Evolutionary conservation across 441 rosid genomes (phyloP).

Genomic region (Populus hybrid): DNA sequence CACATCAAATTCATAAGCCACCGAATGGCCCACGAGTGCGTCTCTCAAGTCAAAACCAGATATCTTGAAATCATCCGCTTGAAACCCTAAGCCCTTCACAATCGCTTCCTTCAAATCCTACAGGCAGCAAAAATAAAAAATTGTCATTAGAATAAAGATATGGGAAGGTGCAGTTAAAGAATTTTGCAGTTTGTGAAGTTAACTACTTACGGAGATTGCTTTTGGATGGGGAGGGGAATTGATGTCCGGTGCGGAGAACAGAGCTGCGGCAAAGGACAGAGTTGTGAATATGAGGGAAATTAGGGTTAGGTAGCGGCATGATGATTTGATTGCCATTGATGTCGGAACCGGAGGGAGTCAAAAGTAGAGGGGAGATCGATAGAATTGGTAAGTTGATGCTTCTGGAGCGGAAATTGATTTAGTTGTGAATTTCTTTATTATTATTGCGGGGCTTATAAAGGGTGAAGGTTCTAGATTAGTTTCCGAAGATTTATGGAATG

Average conservation of each 20-base stretch:
- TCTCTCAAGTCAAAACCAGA: conserved; percentile 79
- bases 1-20: conserved; percentile 74
- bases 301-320: conserved; percentile 15
- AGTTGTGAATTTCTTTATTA: background rate
- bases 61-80: conserved; percentile 62
- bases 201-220: conserved; percentile 59
- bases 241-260: conserved; percentile 37
- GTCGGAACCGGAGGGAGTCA: background rate
- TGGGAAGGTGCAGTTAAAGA: background rate
- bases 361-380: background rate
- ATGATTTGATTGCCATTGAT: conserved; percentile 23
- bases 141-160: background rate
- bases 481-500: conserved; percentile 21
- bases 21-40: conserved; percentile 80
- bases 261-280: conserved; percentile 34
- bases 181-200: background rate
- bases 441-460: background rate
- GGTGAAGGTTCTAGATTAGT: background rate
- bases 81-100: conserved; percentile 78
- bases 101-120: conserved; percentile 92
- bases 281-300: conserved; percentile 32
- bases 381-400: background rate
- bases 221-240: conserved; percentile 48
- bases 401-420: too few species aligned
- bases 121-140: background rate